Evolutionary conservation across 768 basidiomycete species (phyloP).

Genomic region (Lactarius hatsudake): DNA sequence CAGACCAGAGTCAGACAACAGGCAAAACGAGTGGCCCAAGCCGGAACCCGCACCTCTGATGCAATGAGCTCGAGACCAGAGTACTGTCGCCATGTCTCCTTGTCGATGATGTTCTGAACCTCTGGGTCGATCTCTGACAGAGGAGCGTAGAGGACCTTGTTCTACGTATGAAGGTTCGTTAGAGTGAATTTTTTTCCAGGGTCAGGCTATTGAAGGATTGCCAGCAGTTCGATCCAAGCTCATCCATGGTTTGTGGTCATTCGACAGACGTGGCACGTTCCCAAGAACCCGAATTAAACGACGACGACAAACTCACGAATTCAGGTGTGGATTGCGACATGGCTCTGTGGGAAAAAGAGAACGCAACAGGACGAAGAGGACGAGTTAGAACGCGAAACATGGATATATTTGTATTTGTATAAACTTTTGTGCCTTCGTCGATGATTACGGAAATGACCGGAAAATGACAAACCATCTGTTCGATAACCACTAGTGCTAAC

Average conservation of each 20-base stretch:
- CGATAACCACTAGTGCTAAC: background rate
- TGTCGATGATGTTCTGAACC: slow-evolving; percentile 96
- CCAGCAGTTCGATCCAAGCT: background rate
- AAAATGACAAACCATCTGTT: background rate
- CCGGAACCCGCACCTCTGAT: slow-evolving; percentile 69
- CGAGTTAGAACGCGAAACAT: slow-evolving; percentile 37
- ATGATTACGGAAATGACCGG: background rate
- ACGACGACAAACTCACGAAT: slow-evolving; percentile 22
- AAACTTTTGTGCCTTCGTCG: no score
- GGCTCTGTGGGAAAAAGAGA: slow-evolving; percentile 9
- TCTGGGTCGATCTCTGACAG: slow-evolving; percentile 91
- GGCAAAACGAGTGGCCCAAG: background rate
- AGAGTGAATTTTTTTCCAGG: background rate
- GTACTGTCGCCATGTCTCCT: slow-evolving; percentile 98
- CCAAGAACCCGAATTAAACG: background rate
- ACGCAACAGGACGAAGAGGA: slow-evolving; percentile 28
- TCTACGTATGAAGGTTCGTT: slow-evolving; percentile 47
- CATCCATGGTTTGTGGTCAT: background rate
- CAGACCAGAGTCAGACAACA: background rate
- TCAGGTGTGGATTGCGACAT: slow-evolving; percentile 26
- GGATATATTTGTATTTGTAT: slow-evolving; percentile 26
- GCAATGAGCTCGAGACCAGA: slow-evolving; percentile 98
- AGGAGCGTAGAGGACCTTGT: slow-evolving; percentile 86
- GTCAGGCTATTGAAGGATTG: background rate
- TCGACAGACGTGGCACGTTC: background rate